These are phyloP conservation scores for Phaffia tasmanica DNA, from an alignment of 768 basidiomycete genomes.

Conservation along the genomic window DNA sequence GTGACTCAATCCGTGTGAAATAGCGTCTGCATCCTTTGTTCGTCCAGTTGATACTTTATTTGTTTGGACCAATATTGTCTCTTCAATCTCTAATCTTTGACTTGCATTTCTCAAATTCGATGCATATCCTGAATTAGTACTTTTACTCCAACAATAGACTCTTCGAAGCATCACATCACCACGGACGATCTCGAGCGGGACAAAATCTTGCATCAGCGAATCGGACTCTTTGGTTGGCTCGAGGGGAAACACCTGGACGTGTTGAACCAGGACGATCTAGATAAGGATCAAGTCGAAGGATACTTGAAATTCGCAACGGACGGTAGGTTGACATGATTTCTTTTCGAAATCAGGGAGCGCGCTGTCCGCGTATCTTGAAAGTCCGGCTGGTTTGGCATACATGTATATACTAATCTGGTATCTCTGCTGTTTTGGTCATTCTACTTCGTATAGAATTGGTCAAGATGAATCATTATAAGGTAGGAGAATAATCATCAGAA, in stretches of 20 bases:
- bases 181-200: slow-evolving; percentile 96
- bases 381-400: too few relatives aligned
- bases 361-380: neutral
- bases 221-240: slow-evolving; percentile 83
- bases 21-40: neutral
- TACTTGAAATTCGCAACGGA: slow-evolving; percentile 49
- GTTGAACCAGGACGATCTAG: slow-evolving; percentile 10
- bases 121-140: slow-evolving; percentile 33
- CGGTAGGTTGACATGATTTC: slow-evolving; percentile 42
- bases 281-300: slow-evolving; percentile 43
- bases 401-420: neutral
- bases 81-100: slow-evolving; percentile 45
- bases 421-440: neutral
- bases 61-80: neutral
- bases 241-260: slow-evolving; percentile 81
- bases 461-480: slow-evolving; percentile 95
- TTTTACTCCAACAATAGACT: slow-evolving; percentile 39
- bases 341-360: too few relatives aligned
- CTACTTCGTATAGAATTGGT: slow-evolving; percentile 51
- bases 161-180: slow-evolving; percentile 60
- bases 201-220: slow-evolving; percentile 76
- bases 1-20: slow-evolving; percentile 22
- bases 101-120: slow-evolving; percentile 72
- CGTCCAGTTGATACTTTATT: neutral
- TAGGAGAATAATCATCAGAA: neutral